Conservation (phyloP, 2,329 filamentous ascomycete genomes). For the Colletotrichum neosansevieriae region DNA sequence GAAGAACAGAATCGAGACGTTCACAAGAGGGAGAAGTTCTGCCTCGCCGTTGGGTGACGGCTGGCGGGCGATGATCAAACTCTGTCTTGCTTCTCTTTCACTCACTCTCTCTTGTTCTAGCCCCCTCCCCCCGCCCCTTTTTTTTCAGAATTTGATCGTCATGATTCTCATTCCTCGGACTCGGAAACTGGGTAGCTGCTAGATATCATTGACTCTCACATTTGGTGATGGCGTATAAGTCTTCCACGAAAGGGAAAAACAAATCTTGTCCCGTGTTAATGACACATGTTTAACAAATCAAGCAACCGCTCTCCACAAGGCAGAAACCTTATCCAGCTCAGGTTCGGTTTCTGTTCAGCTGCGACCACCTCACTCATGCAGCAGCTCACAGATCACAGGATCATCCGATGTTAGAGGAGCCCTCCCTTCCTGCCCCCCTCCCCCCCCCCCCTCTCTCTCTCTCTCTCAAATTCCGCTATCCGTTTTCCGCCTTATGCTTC, state of each 20-base stretch:
- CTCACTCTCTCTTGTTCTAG: background rate
- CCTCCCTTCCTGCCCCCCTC: too few species aligned
- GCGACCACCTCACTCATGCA: conserved; percentile 15
- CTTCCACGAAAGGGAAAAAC: background rate
- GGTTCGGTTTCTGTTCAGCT: background rate
- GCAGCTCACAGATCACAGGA: conserved; percentile 37
- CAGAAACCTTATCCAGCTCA: conserved; percentile 3
- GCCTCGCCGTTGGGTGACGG: conserved; percentile 11
- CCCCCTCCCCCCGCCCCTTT: too few species aligned
- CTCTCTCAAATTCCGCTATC: background rate
- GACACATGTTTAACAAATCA: background rate
- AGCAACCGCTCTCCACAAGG: conserved; percentile 3
- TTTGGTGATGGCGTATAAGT: too few species aligned
- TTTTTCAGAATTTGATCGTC: too few species aligned
- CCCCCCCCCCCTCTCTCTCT: background rate
- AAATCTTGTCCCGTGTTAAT: conserved; percentile 26
- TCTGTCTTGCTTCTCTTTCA: background rate
- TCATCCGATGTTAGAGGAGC: conserved; percentile 34
- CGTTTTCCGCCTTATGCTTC: background rate
- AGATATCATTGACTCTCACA: too few species aligned
- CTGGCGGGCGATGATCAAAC: background rate
- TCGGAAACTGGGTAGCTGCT: too few species aligned
- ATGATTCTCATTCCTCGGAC: too few species aligned
- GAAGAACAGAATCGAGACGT: background rate
- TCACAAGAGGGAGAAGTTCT: conserved; percentile 4